phyloP scores from a whole-genome alignment of 495 filamentous ascomycete species.

The Aspergillus baeticus region DNA sequence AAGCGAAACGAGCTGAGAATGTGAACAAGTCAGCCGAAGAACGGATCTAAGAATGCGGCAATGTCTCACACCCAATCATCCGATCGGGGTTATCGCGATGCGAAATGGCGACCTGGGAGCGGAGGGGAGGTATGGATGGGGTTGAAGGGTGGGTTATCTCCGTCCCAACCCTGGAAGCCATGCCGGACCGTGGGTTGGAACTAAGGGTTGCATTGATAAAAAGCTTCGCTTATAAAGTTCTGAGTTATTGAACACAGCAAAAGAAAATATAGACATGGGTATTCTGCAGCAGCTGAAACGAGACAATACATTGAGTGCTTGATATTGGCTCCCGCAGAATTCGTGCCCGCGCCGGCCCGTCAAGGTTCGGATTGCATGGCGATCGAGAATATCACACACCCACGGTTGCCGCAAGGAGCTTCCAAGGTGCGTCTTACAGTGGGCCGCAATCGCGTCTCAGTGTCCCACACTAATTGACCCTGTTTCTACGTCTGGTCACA shows the following conservation, averaged over 20 bases:
- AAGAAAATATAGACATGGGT: background rate
- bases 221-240: constrained; percentile 11
- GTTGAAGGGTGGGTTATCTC: background rate
- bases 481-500: background rate
- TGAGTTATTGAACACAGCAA: constrained; percentile 6
- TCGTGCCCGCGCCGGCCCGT: constrained; percentile 43
- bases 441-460: background rate
- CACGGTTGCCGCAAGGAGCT: constrained; percentile 41
- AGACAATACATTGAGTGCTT: constrained; percentile 14
- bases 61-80: background rate
- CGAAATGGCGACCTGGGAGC: too few species aligned
- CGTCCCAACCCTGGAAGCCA: background rate
- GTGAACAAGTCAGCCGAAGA: constrained; percentile 7
- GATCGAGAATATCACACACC: constrained; percentile 21
- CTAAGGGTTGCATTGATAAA: constrained; percentile 1
- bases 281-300: background rate
- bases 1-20: constrained; percentile 10
- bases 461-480: background rate
- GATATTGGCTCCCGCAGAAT: constrained; percentile 21
- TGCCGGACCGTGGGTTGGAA: background rate
- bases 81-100: background rate
- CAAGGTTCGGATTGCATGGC: constrained; percentile 45
- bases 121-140: background rate
- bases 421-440: constrained; percentile 3
- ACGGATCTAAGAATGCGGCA: background rate